These are phyloP conservation scores for Rachicladosporium sp. DNA, from an alignment of 2,329 filamentous ascomycete species.

Conservation along the genomic window DNA sequence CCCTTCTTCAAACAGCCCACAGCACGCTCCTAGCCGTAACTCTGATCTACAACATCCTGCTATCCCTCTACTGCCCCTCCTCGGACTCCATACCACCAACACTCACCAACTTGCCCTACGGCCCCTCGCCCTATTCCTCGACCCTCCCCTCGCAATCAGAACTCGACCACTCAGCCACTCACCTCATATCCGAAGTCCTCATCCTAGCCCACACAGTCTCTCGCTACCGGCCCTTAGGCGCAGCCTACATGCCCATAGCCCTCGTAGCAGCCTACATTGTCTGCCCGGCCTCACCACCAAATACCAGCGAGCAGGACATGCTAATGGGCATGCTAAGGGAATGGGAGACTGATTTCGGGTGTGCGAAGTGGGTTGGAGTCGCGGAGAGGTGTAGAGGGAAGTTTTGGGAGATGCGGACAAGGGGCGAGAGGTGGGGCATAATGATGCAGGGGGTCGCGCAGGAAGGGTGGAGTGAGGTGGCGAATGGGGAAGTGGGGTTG, in stretches of 20 bases:
- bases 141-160: not conserved
- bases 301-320: no score
- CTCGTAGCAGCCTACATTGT: slow-evolving; percentile 1
- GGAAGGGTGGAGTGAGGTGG: no score
- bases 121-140: no score
- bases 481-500: no score
- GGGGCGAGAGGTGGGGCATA: not conserved
- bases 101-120: no score
- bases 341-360: no score
- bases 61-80: not conserved
- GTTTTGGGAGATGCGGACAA: not conserved
- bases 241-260: slow-evolving; percentile 3
- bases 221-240: slow-evolving; percentile 2
- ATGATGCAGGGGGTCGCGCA: no score
- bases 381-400: no score
- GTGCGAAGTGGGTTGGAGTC: no score
- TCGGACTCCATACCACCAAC: no score
- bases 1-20: slow-evolving; percentile 1
- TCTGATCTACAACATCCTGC: slow-evolving; percentile 2
- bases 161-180: not conserved
- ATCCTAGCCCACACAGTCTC: not conserved
- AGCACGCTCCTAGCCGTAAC: slow-evolving; percentile 1
- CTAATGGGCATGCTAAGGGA: no score
- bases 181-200: not conserved
- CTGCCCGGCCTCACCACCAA: no score